Base-by-base conservation (phyloP, 805 yeast genomes). In the Kodamaea kakaduensis region DNA sequence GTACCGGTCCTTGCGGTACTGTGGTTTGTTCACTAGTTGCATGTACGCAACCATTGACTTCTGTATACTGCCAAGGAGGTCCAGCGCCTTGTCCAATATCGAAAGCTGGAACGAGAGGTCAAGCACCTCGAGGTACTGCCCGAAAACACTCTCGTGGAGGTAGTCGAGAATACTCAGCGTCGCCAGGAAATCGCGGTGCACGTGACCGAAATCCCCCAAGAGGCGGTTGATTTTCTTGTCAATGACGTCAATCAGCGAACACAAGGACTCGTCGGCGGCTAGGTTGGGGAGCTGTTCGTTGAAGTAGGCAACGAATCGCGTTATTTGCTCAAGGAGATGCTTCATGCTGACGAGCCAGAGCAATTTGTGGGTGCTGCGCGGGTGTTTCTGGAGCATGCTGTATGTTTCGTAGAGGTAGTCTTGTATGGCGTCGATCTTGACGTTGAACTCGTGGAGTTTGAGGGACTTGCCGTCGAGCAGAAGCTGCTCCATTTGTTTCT, bases 281-380 rank as follows among this genome's bases (percentile, higher is more conserved):
- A 22, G 17, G n/a, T 14, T 34, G 14, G 38, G 25, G 2, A 22
- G 25, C 2, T 31, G 34, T 12, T 26, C 23, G n/a, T 28, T 34
- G 37, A 32, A 47, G 17, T 17, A 34, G 6, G n/a, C 8, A 10
- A 38, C 41, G 25, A 40, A 41, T 9, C 23, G 25, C 1, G 25
- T 34, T 16, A 50, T 27, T 12, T 26, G 31, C 1, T 25, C 17
- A 6, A 38, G 30, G 17, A 51, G 29, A 17, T 15, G 8, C 21
- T 36, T 36, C 10, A 36, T 19, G 3, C 31, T 24, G 3, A 36
- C 14, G 7, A 55, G 20, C 61, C 61, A 56, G 6, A 54, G 36
- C n/a, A 37, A 30, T 15, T 43, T 44, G 34, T 56, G 50, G 8
- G 35, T 20, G 3, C 17, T 30, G 4, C 44, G n/a, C 0, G 41